Percentiles rank a stretch among this genome's conserved stretches.
phyloP scores from a whole-genome alignment of 2,329 filamentous ascomycete species.

The Plectosphaerella sp. region DNA sequence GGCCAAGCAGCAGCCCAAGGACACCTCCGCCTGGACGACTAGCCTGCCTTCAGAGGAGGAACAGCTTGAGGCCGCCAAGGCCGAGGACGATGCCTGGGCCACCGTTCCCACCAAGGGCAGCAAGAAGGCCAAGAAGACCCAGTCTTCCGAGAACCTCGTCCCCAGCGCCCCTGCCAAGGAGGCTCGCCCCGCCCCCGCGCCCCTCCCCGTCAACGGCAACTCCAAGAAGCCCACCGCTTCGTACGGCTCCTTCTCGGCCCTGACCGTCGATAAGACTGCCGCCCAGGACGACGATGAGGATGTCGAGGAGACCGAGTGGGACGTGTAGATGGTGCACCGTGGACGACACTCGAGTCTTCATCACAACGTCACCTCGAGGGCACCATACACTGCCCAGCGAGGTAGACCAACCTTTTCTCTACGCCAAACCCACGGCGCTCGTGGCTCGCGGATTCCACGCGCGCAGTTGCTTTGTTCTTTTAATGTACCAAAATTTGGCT shows the following conservation, averaged over 20 bases:
- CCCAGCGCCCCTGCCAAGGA: constrained; percentile 12
- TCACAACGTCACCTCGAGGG: no score
- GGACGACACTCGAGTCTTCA: not conserved
- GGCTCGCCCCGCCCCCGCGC: constrained; percentile 18
- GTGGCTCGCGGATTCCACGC: not conserved
- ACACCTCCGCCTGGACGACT: constrained; percentile 40
- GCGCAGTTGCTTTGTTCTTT: not conserved
- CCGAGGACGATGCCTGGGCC: constrained; percentile 52
- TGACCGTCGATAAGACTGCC: constrained; percentile 35
- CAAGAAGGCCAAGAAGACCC: constrained; percentile 36
- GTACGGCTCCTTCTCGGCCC: constrained; percentile 42
- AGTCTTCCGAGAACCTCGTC: constrained; percentile 31
- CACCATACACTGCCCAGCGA: no score
- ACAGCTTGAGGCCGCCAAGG: constrained; percentile 53
- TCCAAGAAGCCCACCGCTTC: constrained; percentile 20
- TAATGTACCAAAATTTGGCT: not conserved
- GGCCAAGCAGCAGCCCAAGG: constrained; percentile 14
- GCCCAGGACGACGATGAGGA: constrained; percentile 36
- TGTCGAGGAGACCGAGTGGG: constrained; percentile 45
- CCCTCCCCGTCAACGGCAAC: constrained; percentile 19
- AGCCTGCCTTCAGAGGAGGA: constrained; percentile 57
- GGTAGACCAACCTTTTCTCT: no score
- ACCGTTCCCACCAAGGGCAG: constrained; percentile 46
- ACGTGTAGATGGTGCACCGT: constrained; percentile 32
- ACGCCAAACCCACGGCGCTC: not conserved